Conservation (phyloP, 192 early-diverging fungal species). For the Gonapodya prolifera region DNA sequence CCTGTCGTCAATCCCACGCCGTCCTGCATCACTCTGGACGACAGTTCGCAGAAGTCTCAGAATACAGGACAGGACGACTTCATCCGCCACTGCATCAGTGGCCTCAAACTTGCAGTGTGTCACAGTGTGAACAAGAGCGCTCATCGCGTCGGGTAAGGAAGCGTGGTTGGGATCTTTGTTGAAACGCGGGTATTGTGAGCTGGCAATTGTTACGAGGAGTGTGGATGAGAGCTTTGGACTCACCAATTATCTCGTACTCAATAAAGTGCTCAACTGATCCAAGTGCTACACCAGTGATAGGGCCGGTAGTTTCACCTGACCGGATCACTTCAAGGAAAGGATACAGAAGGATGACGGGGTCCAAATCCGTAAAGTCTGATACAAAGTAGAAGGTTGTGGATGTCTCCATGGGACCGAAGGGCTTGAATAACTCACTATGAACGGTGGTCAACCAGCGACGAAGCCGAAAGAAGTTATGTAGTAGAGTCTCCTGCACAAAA, state of each 20-base stretch:
- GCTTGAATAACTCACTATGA: not conserved
- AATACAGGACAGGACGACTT: slow-evolving; percentile 84
- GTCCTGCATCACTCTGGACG: slow-evolving; percentile 44
- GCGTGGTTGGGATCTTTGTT: slow-evolving; percentile 41
- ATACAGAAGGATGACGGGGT: slow-evolving; percentile 58
- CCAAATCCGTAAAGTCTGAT: slow-evolving; percentile 44
- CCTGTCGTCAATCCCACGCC: slow-evolving; percentile 73
- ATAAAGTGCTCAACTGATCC: slow-evolving; percentile 82
- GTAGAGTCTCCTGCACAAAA: slow-evolving; percentile 16
- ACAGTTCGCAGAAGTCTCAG: slow-evolving; percentile 67
- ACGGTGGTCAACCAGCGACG: not conserved
- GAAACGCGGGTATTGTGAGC: not conserved
- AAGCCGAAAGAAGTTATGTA: not conserved
- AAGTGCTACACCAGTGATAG: slow-evolving; percentile 86
- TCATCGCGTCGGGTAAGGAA: slow-evolving; percentile 54
- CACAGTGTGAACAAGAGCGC: slow-evolving; percentile 61
- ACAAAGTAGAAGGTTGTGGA: not conserved
- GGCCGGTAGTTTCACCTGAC: slow-evolving; percentile 85
- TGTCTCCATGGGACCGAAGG: no score
- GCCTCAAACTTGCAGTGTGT: slow-evolving; percentile 95
- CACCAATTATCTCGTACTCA: slow-evolving; percentile 58
- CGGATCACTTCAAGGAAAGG: slow-evolving; percentile 90
- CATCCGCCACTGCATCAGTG: slow-evolving; percentile 84
- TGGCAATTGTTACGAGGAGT: not conserved
- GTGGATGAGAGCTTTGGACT: not conserved